Evolutionary conservation across 139 green algal genomes (phyloP), one percentile per base, ranked within the genome.

Genomic region (Picochlorum costavermella): DNA sequence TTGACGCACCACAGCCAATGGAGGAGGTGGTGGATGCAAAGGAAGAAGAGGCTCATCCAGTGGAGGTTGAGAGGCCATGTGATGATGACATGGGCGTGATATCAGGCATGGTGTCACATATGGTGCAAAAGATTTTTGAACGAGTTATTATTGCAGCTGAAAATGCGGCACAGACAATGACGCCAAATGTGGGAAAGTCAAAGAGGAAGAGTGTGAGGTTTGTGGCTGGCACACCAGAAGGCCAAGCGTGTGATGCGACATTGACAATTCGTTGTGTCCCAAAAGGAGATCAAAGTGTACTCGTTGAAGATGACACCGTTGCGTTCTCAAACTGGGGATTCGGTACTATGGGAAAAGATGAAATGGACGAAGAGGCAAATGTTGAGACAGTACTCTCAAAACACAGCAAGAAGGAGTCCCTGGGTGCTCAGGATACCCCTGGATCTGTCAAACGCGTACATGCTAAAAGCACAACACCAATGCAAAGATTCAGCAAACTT

Each of bases 291-390:
- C 46, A 53, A 25, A 53, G 17, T 13, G 64, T 75, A 16, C 36
- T 81, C 11, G 72, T 75, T 17, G 69, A 61, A 0, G 74, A 80
- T 60, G 64, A 68, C 60, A 81, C 74, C 0, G 51, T 79, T 51
- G 74, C 74, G 16, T 67, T 81, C 50, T 61, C 74, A n/a, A 53
- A 74, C 10, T 81, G 74, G 74, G 74, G 74, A 61, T 67, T 71
- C 36, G 33, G 17, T 16, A 44, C 62, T 2, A 48, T 28, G 20
- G 16, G 17, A 13, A 25, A 29, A 14, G 58, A 64, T 64, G 58
- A n/a, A 14, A 25, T 17, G 14, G 58, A 59, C 6, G 50, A 59
- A 13, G 23, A 59, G 1, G 50, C 25, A 17, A 30, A 53, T 5
- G 46, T 53, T 20, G 36, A 44, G 17, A 69, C 60, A 1, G 62